phyloP scores from a whole-genome alignment of 768 basidiomycete species.

The Termitomyces sp. region DNA sequence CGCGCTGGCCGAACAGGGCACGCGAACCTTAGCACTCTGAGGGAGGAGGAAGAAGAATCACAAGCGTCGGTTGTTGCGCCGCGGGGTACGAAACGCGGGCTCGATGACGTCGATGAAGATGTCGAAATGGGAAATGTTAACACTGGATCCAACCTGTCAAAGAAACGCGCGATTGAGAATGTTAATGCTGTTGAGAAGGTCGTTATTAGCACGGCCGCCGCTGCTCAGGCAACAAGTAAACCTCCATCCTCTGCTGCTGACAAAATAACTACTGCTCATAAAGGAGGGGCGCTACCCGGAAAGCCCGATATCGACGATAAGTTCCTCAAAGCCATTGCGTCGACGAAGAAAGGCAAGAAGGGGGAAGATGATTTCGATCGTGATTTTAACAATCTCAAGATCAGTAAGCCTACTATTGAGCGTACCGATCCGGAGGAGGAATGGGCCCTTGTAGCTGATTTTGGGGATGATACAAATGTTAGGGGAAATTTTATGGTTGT shows the following conservation, averaged over 20 bases:
- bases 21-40: conserved; percentile 25
- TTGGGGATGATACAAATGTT: conserved; percentile 55
- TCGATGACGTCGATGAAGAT: conserved; percentile 31
- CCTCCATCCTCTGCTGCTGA: conserved; percentile 2
- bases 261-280: conserved; percentile 16
- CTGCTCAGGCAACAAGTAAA: background rate
- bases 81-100: conserved; percentile 33
- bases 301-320: conserved; percentile 61
- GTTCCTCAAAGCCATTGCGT: conserved; percentile 71
- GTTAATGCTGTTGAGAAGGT: conserved; percentile 19
- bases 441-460: conserved; percentile 59
- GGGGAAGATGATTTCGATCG: conserved; percentile 67
- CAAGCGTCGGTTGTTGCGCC: conserved; percentile 13
- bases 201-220: background rate
- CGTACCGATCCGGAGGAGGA: conserved; percentile 41
- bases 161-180: conserved; percentile 38
- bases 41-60: conserved; percentile 55
- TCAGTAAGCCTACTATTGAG: conserved; percentile 56
- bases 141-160: conserved; percentile 22
- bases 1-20: conserved; percentile 8
- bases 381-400: conserved; percentile 74
- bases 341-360: conserved; percentile 64
- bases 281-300: conserved; percentile 32
- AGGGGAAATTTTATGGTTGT: conserved; percentile 81
- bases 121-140: conserved; percentile 28